A percentile compares a stretch with the other conserved stretches of the same genome.
These are phyloP conservation scores for Selaginella moellendorffii DNA, from an alignment of 75 land plant species.

Conservation along the genomic window DNA sequence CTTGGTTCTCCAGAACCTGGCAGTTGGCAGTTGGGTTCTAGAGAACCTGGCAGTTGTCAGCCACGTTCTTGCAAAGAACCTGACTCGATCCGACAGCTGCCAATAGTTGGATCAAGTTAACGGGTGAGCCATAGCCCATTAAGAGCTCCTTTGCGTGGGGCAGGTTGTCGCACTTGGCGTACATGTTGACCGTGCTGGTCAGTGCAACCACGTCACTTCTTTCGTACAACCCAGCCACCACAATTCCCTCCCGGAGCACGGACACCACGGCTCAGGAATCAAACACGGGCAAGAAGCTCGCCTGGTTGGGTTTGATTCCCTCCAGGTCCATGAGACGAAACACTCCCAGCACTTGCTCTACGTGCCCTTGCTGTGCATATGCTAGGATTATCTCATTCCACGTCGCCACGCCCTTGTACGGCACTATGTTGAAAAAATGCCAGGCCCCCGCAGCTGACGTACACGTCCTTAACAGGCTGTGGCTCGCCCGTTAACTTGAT, in stretches of 20 bases:
- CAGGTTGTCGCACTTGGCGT: background rate
- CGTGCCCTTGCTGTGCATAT: constrained; percentile 12
- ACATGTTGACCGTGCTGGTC: background rate
- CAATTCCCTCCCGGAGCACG: background rate
- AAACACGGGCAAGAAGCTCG: constrained; percentile 6
- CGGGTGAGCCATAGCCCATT: too few relatives aligned
- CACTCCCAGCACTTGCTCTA: constrained; percentile 7
- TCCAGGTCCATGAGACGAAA: constrained; percentile 9
- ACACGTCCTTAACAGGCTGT: background rate
- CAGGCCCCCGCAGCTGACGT: background rate
- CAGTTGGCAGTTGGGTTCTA: too few relatives aligned
- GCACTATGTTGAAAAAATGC: background rate
- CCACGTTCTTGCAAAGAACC: too few relatives aligned
- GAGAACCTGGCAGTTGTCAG: too few relatives aligned
- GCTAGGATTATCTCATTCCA: constrained; percentile 22
- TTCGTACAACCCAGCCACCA: background rate
- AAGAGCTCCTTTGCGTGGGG: background rate
- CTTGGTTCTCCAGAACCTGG: too few relatives aligned
- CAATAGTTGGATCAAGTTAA: too few relatives aligned
- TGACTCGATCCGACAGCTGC: too few relatives aligned
- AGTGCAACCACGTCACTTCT: background rate
- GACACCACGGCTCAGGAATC: constrained; percentile 10
- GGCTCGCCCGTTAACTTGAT: too few relatives aligned
- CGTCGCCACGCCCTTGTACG: background rate
- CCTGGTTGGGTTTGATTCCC: constrained; percentile 16